Evolutionary conservation across 176 grass and related monocot genomes (phyloP).

Genomic region (Calamus simplicifolius): DNA sequence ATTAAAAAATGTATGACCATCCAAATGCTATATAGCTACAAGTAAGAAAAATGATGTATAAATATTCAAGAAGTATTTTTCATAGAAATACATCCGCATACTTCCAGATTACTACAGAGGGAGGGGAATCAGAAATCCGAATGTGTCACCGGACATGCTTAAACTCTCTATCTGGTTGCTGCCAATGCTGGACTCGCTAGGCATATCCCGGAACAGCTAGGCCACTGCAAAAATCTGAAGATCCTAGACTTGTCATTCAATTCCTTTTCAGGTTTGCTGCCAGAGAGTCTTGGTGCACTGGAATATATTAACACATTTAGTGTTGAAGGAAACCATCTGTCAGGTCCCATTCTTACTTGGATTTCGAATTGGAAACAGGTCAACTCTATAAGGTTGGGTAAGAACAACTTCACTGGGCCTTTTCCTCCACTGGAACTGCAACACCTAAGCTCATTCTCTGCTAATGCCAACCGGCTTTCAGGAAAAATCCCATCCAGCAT

Average conservation of each 20-base stretch:
- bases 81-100: too few species aligned
- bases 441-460: conserved; percentile 57
- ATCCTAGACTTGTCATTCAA: conserved; percentile 62
- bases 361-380: conserved; percentile 57
- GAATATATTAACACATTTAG: conserved; percentile 45
- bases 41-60: too few species aligned
- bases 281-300: conserved; percentile 49
- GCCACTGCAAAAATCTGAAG: conserved; percentile 68
- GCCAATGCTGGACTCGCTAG: conserved; percentile 52
- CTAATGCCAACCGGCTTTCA: conserved; percentile 68
- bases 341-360: conserved; percentile 65
- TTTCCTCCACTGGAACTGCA: conserved; percentile 53
- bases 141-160: too few species aligned
- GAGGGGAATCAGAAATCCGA: too few species aligned
- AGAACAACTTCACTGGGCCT: conserved; percentile 61
- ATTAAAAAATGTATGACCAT: too few species aligned
- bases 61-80: too few species aligned
- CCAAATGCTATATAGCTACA: too few species aligned
- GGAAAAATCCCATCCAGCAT: conserved; percentile 54
- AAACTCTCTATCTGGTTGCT: conserved; percentile 33
- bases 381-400: conserved; percentile 47
- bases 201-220: conserved; percentile 54
- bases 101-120: too few species aligned
- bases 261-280: conserved; percentile 51
- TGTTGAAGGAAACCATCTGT: conserved; percentile 61